Evolutionary conservation across 306 rosid species (phyloP), one percentile per base, ranked within the genome.

Genomic region (Albizia julibrissin): DNA sequence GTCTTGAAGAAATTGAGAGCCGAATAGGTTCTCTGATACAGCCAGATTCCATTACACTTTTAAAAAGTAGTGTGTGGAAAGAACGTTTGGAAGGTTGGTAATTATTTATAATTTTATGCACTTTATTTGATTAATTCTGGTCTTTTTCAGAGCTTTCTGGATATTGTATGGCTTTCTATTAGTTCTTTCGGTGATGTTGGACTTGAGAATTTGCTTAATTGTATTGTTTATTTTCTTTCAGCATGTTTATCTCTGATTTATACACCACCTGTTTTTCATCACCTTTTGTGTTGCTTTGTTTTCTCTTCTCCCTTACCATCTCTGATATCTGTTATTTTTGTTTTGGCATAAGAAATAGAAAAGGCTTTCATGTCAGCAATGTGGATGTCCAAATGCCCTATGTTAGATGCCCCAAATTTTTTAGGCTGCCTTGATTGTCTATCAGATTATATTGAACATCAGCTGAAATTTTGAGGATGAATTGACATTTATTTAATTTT

Each of bases 1-100:
- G 97, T 76, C 97, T 96, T 65, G 99, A 96, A 80, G 99, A 96
- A 89, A 94, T 96, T 86, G 97, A 94, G 79, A 94, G 90, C 88
- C 90, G 92, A 82, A 81, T 96, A 83, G 97, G 99, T 79, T 88
- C 98, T 85, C 87, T 92, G 75, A 69, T 96, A 80, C 95, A 91
- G 80, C 85, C 88, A 43, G 98, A 94, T 72, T 89, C 91, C n/a
- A 79, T 94, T 83, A 84, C 97, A 78, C 90, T 80, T 75, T 88
- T 96, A 86, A 96, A 92, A 86, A 96, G 99, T 65, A 31, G 97
- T 52, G 94, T 85, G 13, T 96, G 99, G 99, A 96, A 96, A 84
- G 99, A 96, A 82, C 94, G 99, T 27, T 93, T 96, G 61, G 99
- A 96, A 89, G 99, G 98, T 95, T 84, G 80, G 86, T 83, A 79